Evolutionary conservation across 78 protist genomes (phyloP), one percentile per base, ranked within the genome.

Genomic region (Guillardia theta): DNA sequence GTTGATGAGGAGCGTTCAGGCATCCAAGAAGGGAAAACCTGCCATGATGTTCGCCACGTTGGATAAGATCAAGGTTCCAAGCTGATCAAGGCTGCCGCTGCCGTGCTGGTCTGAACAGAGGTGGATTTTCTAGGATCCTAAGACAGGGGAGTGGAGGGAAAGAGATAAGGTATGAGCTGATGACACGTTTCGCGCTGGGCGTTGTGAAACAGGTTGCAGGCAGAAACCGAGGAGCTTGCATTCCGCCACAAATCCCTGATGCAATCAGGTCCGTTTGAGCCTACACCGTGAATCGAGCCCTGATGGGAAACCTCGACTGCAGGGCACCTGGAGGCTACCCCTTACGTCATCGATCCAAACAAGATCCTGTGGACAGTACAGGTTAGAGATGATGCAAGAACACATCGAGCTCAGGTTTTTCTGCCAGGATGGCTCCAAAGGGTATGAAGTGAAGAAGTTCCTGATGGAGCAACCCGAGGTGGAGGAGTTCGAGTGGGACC

Each of bases 311-410:
- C n/a, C n/a, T n/a, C n/a, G n/a, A n/a, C n/a, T n/a, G n/a, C n/a
- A n/a, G 90, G 53, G 44, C 53, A 39, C 48, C 90, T 80, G 22
- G 90, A 80, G 22, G 90, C 90, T 30, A 80, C 90, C 33, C 90
- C 90, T 19, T 80, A 80, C 50, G 90, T 80, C 36, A 39, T 80
- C 30, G 90, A 80, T 24, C 46, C 46, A 30, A 80, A 44, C 90
- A 80, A 80, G 90, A 80, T 80, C 48, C 48, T 80, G 24, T 80
- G 90, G 90, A 80, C 90, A 18, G 90, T 80, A 12, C 83, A 70
- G 70, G 70, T 58, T 0, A 19, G 70, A 30, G 27, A 30, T 58
- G 6, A 58, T 30, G 70, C 70, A 30, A 3, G 70, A n/a, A n/a
- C n/a, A n/a, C n/a, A n/a, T n/a, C n/a, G n/a, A n/a, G n/a, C n/a